phyloP scores from a whole-genome alignment of 441 rosid genomes.

The Syzygium syzygioides region DNA sequence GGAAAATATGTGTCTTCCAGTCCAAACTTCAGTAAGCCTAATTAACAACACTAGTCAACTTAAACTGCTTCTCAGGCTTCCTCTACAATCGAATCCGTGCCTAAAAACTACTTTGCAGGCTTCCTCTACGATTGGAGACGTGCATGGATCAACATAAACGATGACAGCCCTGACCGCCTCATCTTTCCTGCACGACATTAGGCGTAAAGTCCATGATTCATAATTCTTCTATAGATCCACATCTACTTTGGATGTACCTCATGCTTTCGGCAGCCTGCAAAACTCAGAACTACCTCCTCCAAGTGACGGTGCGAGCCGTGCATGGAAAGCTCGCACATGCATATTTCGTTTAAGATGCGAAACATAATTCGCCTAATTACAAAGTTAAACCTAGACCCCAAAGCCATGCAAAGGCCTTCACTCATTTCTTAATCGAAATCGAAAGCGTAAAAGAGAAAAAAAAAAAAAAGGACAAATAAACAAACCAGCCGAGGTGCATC shows the following conservation, averaged over 20 bases:
- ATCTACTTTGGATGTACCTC: not conserved
- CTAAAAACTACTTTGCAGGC: not conserved
- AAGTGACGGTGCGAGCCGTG: not conserved
- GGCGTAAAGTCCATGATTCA: not conserved
- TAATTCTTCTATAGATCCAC: not conserved
- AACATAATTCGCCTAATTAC: not conserved
- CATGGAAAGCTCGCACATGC: not conserved
- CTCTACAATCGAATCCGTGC: not conserved
- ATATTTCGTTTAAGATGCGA: not conserved
- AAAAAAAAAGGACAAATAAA: not conserved
- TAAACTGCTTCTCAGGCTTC: not conserved
- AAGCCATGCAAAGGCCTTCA: not conserved
- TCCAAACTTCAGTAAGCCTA: not conserved
- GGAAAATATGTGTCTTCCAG: not conserved
- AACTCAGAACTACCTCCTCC: not conserved
- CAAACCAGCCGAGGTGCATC: not conserved
- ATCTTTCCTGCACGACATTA: not conserved
- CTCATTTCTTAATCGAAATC: not conserved
- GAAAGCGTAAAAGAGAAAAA: not conserved
- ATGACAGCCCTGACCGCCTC: not conserved
- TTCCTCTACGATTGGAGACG: not conserved
- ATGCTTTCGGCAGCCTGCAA: not conserved
- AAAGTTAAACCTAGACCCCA: not conserved
- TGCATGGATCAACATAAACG: not conserved
- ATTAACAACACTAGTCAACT: not conserved